Evolutionary conservation across 2,329 filamentous ascomycete genomes (phyloP), one percentile per base, ranked within the genome.

Genomic region (Cadophora luteo-olivacea): DNA sequence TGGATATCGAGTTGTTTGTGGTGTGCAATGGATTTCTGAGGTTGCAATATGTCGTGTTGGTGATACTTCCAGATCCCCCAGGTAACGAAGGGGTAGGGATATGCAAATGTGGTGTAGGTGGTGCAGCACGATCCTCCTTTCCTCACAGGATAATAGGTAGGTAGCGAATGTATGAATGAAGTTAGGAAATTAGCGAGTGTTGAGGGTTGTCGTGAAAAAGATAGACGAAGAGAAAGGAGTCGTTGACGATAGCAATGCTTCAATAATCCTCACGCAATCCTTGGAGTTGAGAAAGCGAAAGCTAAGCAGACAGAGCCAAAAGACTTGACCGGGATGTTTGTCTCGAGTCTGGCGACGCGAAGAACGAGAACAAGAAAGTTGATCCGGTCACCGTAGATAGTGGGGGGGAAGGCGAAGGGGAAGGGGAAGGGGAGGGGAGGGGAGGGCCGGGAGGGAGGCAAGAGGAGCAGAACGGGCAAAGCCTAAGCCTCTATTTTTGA

Each of bases 141-240:
- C 14, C 19, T 29, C 16, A 41, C 57, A 12, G n/a, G 16, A 33
- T 29, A 32, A 29, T 5, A 29, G 29, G 60, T 24, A 73, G 68
- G 60, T 24, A 73, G 68, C 68, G 72, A 74, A 63, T 48, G 72
- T 68, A 54, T 61, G 38, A 25, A 60, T 14, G 33, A 38, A 7
- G 33, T 54, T 67, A 70, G 62, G 49, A 63, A 48, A 64, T 52
- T 68, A 74, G 70, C 72, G 72, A 74, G 57, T 64, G 72, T 72
- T 25, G 62, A 24, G 45, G 41, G 45, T 24, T 67, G 64, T 49
- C 8, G 41, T 33, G 25, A 14, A 33, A 51, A 32, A 24, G 45
- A 61, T 29, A 11, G 22, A 48, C 22, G 41, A 48, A 45, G 22
- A 14, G 25, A 62, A 62, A 62, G 55, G 55, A 60, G 58, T 29